Percentiles rank a stretch among this genome's conserved stretches.
phyloP scores from a whole-genome alignment of 2,329 filamentous ascomycete species.

The Lachnellula suecica region DNA sequence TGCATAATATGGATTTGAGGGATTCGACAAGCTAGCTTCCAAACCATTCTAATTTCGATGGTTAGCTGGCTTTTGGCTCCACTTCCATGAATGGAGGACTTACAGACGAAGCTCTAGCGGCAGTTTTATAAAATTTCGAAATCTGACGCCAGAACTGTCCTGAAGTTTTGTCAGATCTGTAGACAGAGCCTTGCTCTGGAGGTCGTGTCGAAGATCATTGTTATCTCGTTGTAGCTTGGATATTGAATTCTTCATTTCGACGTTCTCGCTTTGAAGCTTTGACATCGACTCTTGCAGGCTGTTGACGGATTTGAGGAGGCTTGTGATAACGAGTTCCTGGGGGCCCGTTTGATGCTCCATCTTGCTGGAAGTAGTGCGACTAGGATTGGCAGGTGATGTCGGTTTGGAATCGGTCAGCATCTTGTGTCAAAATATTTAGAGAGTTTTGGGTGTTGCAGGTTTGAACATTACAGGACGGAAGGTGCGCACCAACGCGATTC shows the following conservation, averaged over 20 bases:
- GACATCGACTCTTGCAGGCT: background rate
- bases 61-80: background rate
- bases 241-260: background rate
- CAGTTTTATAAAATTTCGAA: background rate
- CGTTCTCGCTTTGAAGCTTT: background rate
- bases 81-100: background rate
- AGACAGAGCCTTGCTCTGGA: background rate
- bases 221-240: background rate
- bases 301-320: background rate
- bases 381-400: too few species aligned
- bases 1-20: background rate
- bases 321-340: background rate
- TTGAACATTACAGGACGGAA: too few species aligned
- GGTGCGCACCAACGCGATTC: too few species aligned
- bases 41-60: background rate
- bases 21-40: background rate
- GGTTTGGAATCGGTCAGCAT: too few species aligned
- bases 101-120: background rate
- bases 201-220: background rate
- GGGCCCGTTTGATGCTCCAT: too few species aligned
- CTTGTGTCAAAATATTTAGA: too few species aligned
- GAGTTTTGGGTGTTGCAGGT: too few species aligned
- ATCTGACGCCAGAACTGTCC: background rate
- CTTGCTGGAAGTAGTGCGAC: too few species aligned
- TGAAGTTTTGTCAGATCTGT: background rate